These are phyloP conservation scores for Phytophthora aleatoria DNA, from an alignment of 352 stramenopile species.

Conservation along the genomic window DNA sequence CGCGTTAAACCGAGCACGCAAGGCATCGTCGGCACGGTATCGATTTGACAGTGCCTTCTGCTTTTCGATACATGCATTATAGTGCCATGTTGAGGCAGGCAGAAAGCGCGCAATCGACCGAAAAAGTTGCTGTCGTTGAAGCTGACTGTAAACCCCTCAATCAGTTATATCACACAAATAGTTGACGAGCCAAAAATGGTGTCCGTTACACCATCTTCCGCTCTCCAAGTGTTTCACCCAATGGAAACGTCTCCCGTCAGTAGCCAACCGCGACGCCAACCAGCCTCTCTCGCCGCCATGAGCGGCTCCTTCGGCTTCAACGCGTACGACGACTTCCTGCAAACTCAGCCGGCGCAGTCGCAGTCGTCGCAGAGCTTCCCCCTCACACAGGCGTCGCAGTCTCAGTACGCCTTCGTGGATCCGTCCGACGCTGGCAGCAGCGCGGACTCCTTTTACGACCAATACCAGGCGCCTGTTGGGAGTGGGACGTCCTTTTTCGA, in stretches of 20 bases:
- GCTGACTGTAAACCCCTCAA: not conserved
- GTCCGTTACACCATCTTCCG: not conserved
- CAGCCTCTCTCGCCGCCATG: conserved; percentile 17
- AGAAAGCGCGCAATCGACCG: not conserved
- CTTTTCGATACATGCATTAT: too few relatives aligned
- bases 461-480: conserved; percentile 44
- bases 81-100: not conserved
- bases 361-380: conserved; percentile 44
- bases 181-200: not conserved
- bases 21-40: not conserved
- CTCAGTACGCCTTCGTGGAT: conserved; percentile 76
- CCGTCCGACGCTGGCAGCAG: conserved; percentile 30
- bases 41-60: not conserved
- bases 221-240: conserved; percentile 9
- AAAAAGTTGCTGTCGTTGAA: conserved; percentile 8
- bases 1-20: conserved; percentile 6
- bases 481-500: conserved; percentile 31
- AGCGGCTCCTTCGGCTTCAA: conserved; percentile 52
- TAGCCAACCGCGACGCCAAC: conserved; percentile 12
- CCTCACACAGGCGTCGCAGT: conserved; percentile 50
- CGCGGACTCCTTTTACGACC: conserved; percentile 63
- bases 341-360: conserved; percentile 61
- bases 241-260: conserved; percentile 4
- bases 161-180: not conserved
- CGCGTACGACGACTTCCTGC: conserved; percentile 61